A percentile compares a stretch with the other conserved stretches of the same genome.
Conservation (phyloP, 305 asterid species). For the Plantago lanceolata region DNA sequence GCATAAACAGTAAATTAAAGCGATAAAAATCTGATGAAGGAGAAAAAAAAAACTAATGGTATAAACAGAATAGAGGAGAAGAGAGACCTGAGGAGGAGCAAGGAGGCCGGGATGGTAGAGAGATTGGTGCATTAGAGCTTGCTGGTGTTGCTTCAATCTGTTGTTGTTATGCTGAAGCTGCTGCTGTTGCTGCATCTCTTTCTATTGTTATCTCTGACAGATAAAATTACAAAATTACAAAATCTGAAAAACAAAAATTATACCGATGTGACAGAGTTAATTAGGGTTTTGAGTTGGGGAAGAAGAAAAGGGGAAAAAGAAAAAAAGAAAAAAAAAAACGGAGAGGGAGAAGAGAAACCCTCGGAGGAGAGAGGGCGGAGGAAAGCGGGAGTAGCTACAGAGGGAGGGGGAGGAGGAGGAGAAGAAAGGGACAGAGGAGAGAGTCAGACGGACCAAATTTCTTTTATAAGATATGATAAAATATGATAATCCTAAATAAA, state of each 20-base stretch:
- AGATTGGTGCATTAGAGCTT: constrained; percentile 36
- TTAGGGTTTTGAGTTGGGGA: background rate
- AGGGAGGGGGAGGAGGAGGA: background rate
- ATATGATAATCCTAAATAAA: too few species aligned
- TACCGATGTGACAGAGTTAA: background rate
- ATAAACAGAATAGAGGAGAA: background rate
- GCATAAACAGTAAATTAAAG: background rate
- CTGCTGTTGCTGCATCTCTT: constrained; percentile 28
- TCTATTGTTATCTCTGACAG: constrained; percentile 11
- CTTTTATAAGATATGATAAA: too few species aligned
- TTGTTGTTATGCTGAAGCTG: constrained; percentile 19
- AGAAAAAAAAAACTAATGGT: background rate
- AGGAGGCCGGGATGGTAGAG: constrained; percentile 53
- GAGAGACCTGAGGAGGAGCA: constrained; percentile 50
- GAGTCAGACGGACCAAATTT: too few species aligned
- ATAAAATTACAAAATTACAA: background rate
- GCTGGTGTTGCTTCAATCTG: constrained; percentile 39
- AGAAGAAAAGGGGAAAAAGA: background rate
- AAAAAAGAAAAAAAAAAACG: constrained; percentile 13
- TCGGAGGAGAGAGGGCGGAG: constrained; percentile 27
- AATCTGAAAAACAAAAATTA: background rate
- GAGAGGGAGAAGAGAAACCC: constrained; percentile 34
- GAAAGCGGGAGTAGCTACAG: background rate
- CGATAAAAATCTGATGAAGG: background rate
- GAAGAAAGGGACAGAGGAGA: background rate